Base-by-base conservation (phyloP, 306 rosid species). In the Adenanthera pavonina region DNA sequence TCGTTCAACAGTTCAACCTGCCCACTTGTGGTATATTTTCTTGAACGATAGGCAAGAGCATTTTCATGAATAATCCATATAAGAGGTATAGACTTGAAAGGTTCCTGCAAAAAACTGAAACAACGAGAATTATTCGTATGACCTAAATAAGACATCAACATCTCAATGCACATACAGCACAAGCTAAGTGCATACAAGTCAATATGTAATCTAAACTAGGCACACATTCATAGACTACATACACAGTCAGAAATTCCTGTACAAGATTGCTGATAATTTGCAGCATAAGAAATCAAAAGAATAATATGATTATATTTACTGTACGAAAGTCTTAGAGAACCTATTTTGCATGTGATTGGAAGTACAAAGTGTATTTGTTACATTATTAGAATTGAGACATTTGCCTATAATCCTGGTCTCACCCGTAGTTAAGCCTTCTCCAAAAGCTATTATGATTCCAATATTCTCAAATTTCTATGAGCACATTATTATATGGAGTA, bases 91-190 rank as follows among this genome's bases (percentile, higher is more conserved):
- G 97, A 89, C 88, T 90, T 93, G 92, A 96, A 96, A 80, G 99
- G 99, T 84, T 96, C 99, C 95, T 89, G 98, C 89, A 91, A 71
- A 89, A 93, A 92, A 81, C 99, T 96, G 98, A 75, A 77, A 86
- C 87, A 89, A 89, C 88, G 82, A 90, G 86, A 87, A 87, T 81
- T 84, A 93, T 87, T 89, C 74, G 69, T 53, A 80, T 80, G 76
- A 82, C 82, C 78, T 88, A 84, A 46, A 72, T 43, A 84, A 35
- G 78, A 84, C 34, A 69, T 60, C 68, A 16, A 75, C 81, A 46
- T 40, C 5, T 57, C 49, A 41, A 78, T 82, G 80, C 48, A 15
- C 44, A 73, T 20, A 41, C 7, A 0, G 53, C 6, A 57, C 14
- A 36, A 36, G 66, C 51, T 33, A n/a, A 61, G 48, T 19, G 34